phyloP scores from a whole-genome alignment of 768 basidiomycete genomes.

The Dioszegia aurantiaca region DNA sequence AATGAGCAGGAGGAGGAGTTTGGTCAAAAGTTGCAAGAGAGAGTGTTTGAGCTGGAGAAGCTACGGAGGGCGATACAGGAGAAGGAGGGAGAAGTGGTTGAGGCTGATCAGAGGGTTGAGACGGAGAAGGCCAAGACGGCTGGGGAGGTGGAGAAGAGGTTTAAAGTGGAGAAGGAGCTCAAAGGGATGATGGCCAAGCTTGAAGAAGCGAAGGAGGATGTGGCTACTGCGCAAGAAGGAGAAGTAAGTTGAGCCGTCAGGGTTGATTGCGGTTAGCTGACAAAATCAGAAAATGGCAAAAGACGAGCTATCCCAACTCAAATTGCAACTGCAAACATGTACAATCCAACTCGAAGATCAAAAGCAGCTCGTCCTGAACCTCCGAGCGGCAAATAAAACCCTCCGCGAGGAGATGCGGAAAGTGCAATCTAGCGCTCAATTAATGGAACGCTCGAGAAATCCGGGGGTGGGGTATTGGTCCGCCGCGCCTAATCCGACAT shows the following conservation, averaged over 20 bases:
- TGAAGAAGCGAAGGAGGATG: conserved; percentile 56
- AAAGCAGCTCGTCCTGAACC: conserved; percentile 66
- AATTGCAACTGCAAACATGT: conserved; percentile 53
- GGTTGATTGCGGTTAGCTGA: too few relatives aligned
- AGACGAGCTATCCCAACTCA: conserved; percentile 43
- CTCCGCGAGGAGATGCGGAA: conserved; percentile 92
- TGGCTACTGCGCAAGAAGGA: conserved; percentile 50
- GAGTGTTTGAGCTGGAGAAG: conserved; percentile 72
- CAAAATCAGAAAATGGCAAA: conserved; percentile 58
- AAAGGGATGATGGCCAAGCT: conserved; percentile 49
- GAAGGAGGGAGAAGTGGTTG: conserved; percentile 63
- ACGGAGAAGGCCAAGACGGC: conserved; percentile 60
- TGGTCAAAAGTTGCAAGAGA: conserved; percentile 77
- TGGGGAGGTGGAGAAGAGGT: conserved; percentile 54
- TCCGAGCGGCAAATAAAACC: conserved; percentile 77
- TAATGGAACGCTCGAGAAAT: conserved; percentile 84
- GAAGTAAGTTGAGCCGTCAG: conserved; percentile 55
- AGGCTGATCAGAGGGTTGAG: conserved; percentile 55
- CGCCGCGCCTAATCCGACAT: background rate
- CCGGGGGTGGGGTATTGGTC: conserved; percentile 92
- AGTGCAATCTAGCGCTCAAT: conserved; percentile 84
- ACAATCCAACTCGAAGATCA: conserved; percentile 72
- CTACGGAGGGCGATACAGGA: conserved; percentile 63
- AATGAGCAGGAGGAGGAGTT: conserved; percentile 84
- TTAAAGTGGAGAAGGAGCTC: conserved; percentile 52